Conservation (phyloP, 805 yeast genomes). For the Candida pseudofarinosa region DNA sequence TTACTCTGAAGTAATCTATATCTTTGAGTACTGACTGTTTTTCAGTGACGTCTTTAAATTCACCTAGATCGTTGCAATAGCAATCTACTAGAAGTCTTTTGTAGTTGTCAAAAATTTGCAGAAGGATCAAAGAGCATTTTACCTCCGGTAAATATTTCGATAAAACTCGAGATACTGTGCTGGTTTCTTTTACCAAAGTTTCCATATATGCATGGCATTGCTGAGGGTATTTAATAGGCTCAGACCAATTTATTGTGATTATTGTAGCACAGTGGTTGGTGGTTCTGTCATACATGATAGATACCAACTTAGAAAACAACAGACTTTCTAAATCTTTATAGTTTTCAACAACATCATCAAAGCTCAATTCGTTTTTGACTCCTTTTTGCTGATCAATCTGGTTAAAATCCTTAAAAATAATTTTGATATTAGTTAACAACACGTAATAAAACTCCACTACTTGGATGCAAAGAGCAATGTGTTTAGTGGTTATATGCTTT, state of each 20-base stretch:
- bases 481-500: slow-evolving; percentile 69
- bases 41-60: slow-evolving; percentile 47
- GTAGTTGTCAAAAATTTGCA: slow-evolving; percentile 54
- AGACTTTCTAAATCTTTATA: slow-evolving; percentile 61
- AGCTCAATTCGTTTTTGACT: slow-evolving; percentile 25
- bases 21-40: slow-evolving; percentile 56
- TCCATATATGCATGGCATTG: slow-evolving; percentile 64
- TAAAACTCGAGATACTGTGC: slow-evolving; percentile 58
- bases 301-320: slow-evolving; percentile 58
- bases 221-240: slow-evolving; percentile 36
- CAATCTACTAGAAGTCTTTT: slow-evolving; percentile 50
- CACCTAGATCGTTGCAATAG: slow-evolving; percentile 45
- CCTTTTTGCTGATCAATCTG: slow-evolving; percentile 7
- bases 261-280: slow-evolving; percentile 47
- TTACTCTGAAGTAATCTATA: slow-evolving; percentile 60
- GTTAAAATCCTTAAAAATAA: slow-evolving; percentile 4
- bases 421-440: slow-evolving; percentile 31
- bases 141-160: slow-evolving; percentile 52
- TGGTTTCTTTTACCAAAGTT: slow-evolving; percentile 59
- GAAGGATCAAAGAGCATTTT: slow-evolving; percentile 43
- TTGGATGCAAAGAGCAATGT: slow-evolving; percentile 64
- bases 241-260: slow-evolving; percentile 47
- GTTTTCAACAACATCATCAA: slow-evolving; percentile 28
- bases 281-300: slow-evolving; percentile 67
- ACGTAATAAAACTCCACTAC: slow-evolving; percentile 45